Evolutionary conservation across 192 early-diverging fungal species (phyloP).

Genomic region (Coemansia sp.): DNA sequence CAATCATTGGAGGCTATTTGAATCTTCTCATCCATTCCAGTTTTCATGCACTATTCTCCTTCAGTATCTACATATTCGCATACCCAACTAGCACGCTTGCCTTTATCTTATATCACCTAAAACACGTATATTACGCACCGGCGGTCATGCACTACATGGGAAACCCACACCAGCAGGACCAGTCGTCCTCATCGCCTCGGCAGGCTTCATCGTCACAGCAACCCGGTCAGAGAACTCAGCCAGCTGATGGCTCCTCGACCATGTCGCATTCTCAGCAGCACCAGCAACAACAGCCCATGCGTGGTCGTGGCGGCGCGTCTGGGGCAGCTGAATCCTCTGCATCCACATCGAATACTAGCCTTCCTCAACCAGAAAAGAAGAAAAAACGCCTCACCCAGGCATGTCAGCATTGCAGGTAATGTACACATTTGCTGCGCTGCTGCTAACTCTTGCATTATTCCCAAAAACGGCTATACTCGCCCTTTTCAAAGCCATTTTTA

Average conservation of each 20-base stretch:
- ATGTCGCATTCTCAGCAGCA: slow-evolving; percentile 10
- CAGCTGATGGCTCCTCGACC: slow-evolving; percentile 5
- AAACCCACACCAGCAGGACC: slow-evolving; percentile 10
- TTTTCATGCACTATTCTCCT: background rate
- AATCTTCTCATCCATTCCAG: background rate
- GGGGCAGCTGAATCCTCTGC: slow-evolving; percentile 4
- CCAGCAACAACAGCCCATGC: slow-evolving; percentile 4
- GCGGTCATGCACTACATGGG: background rate
- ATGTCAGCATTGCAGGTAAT: slow-evolving; percentile 54
- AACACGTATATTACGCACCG: background rate
- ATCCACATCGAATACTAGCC: background rate
- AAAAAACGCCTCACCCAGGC: slow-evolving; percentile 56
- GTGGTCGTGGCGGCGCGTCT: background rate
- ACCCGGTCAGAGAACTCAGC: background rate
- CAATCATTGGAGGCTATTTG: background rate
- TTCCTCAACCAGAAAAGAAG: slow-evolving; percentile 32
- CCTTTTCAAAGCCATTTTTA: slow-evolving; percentile 6
- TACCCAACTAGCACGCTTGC: background rate
- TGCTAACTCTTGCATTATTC: background rate
- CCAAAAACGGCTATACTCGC: slow-evolving; percentile 4
- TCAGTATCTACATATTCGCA: slow-evolving; percentile 3
- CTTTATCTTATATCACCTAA: background rate
- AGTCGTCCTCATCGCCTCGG: background rate
- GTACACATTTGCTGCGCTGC: background rate
- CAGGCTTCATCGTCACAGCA: slow-evolving; percentile 12